phyloP scores from a whole-genome alignment of 768 basidiomycete genomes.

The Suillus cothurnatus region DNA sequence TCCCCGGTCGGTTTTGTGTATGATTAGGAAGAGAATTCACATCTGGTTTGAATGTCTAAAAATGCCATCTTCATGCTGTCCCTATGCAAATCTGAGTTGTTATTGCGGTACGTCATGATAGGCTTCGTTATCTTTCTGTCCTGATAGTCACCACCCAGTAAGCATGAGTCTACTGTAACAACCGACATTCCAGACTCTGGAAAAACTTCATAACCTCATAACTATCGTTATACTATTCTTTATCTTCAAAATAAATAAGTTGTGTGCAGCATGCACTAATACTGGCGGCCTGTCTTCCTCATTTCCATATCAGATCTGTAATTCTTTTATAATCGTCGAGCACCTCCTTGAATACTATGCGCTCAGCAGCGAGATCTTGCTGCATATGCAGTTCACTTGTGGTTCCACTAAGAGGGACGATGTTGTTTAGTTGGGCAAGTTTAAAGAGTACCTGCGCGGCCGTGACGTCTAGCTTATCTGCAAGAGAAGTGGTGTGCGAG shows the following conservation, averaged over 20 bases:
- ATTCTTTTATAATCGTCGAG: conserved; percentile 26
- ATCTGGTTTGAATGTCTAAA: neutral
- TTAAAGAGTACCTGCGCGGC: conserved; percentile 69
- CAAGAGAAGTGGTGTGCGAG: conserved; percentile 46
- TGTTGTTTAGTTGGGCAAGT: conserved; percentile 63
- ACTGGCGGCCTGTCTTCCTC: conserved; percentile 1
- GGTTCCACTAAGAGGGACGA: conserved; percentile 79
- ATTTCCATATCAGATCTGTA: conserved; percentile 33
- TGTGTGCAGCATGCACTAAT: neutral
- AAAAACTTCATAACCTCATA: neutral
- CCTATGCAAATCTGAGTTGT: neutral
- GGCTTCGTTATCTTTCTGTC: neutral
- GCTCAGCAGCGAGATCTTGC: conserved; percentile 56
- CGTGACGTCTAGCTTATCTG: conserved; percentile 51
- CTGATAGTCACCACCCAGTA: neutral
- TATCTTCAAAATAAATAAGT: neutral
- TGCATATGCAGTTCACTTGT: conserved; percentile 67
- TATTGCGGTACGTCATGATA: neutral
- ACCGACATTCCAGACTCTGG: neutral
- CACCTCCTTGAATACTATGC: conserved; percentile 36
- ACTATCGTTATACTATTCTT: neutral
- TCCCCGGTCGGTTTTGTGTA: neutral
- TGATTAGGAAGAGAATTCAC: neutral
- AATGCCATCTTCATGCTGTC: neutral
- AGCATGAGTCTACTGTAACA: neutral